phyloP scores from a whole-genome alignment of 805 yeast species.

The Cyberlindnera subsufficiens region DNA sequence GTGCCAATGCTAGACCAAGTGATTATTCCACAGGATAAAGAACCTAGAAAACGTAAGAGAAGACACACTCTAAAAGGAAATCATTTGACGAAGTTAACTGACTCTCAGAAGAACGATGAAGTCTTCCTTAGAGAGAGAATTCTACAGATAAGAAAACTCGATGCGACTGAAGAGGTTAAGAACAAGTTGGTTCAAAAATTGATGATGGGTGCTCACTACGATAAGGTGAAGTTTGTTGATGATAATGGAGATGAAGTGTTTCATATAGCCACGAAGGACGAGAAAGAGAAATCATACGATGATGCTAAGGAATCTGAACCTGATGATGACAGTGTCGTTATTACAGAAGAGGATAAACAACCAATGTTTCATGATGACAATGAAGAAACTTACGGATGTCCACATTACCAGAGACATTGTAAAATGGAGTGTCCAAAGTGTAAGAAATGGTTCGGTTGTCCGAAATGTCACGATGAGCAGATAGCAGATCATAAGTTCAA shows the following conservation, averaged over 20 bases:
- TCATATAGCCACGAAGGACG: conserved; percentile 18
- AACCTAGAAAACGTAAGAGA: conserved; percentile 15
- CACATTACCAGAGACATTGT: conserved; percentile 78
- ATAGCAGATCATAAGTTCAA: conserved; percentile 48
- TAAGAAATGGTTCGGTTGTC: conserved; percentile 69
- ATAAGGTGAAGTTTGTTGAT: conserved; percentile 34
- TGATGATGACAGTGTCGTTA: conserved; percentile 25
- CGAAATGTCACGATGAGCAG: conserved; percentile 77
- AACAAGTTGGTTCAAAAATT: conserved; percentile 46
- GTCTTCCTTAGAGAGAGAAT: conserved; percentile 40
- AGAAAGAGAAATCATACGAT: conserved; percentile 4
- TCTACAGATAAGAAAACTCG: conserved; percentile 29
- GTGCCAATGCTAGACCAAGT: conserved; percentile 47
- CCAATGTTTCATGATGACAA: conserved; percentile 43
- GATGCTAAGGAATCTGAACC: conserved; percentile 9
- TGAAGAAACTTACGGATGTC: conserved; percentile 59
- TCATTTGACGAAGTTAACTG: conserved; percentile 12
- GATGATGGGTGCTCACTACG: conserved; percentile 64
- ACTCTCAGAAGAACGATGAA: conserved; percentile 19
- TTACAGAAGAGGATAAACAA: conserved; percentile 40
- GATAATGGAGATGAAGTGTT: conserved; percentile 20
- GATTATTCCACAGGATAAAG: conserved; percentile 41
- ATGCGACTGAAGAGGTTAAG: conserved; percentile 18
- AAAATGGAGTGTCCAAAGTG: conserved; percentile 79
- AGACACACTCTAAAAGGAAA: conserved; percentile 6